Conservation (phyloP, 1,284 basidiomycete species). For the Leccinum fallax region DNA sequence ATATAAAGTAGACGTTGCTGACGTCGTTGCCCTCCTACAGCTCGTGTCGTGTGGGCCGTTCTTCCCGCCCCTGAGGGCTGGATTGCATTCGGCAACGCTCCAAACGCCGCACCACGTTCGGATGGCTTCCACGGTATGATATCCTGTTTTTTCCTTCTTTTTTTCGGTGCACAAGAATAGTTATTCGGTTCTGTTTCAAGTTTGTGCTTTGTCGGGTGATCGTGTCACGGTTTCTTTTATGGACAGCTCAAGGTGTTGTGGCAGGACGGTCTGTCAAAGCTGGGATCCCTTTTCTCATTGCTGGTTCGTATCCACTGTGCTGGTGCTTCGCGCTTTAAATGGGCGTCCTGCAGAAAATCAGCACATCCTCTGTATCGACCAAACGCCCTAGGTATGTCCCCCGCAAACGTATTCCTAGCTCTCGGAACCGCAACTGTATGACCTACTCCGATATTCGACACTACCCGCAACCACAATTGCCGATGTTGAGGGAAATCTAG, state of each 20-base stretch:
- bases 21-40: slow-evolving; percentile 64
- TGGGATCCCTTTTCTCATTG: no score
- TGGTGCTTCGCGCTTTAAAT: no score
- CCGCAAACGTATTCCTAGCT: slow-evolving; percentile 58
- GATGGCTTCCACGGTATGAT: slow-evolving; percentile 37
- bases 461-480: slow-evolving; percentile 31
- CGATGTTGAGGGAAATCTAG: no score
- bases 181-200: no score
- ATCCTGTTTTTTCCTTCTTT: no score
- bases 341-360: slow-evolving; percentile 80
- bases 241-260: no score
- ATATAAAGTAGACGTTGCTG: slow-evolving; percentile 54
- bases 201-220: no score
- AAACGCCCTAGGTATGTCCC: slow-evolving; percentile 69
- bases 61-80: slow-evolving; percentile 70
- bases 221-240: no score
- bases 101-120: slow-evolving; percentile 50
- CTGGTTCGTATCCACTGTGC: no score
- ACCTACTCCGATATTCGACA: slow-evolving; percentile 33
- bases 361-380: slow-evolving; percentile 45
- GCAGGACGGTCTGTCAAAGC: no score
- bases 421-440: slow-evolving; percentile 74
- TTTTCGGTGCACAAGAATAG: no score
- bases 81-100: slow-evolving; percentile 67
- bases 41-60: slow-evolving; percentile 67